Base-by-base conservation (phyloP, 1,139 yeast genomes). In the Zygosaccharomyces pseudobailii region DNA sequence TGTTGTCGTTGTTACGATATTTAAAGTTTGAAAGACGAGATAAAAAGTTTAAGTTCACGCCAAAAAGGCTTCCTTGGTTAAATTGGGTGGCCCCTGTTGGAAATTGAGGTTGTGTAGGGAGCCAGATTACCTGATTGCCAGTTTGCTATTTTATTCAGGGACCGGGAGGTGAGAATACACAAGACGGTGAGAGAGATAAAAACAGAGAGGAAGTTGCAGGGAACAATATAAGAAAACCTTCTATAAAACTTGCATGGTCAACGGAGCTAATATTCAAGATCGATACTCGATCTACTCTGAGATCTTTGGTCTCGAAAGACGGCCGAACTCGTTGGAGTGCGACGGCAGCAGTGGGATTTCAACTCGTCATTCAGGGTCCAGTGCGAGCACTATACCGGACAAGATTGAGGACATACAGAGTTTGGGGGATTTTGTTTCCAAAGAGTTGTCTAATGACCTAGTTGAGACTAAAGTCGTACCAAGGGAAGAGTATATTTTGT, bases 291-390 rank as follows among this genome's bases (percentile, higher is more conserved):
- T 56, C 23, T 56, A 50, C 44, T 49, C 58, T 10, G 58, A 57
- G 38, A 55, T 57, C 5, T 57, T 61, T 44, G 67, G 66, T n/a
- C 48, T 57, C 19, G 55, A 58, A 34, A 55, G 67, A 45, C 55
- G 57, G 30, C 52, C 48, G 21, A 59, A 57, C 42, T 47, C 55
- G 6, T 34, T 43, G 42, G 38, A 45, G 22, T 42, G 41, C 20
- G 36, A 34, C 20, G 40, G 25, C 4, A 33, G 28, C 20, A 37
- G 31, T 19, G 43, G 42, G 7, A 30, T 36, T n/a, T 40, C 24
- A 20, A 34, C 28, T 7, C 34, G 32, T 4, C 39, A 39, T 17
- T 36, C 46, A 8, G 36, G 33, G 17, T 27, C 39, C 9, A 36
- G 31, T 19, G 31, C 38, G 28, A 34, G 32, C 32, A 45, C 31